phyloP scores from a whole-genome alignment of 306 rosid species.

The Betula pendula region DNA sequence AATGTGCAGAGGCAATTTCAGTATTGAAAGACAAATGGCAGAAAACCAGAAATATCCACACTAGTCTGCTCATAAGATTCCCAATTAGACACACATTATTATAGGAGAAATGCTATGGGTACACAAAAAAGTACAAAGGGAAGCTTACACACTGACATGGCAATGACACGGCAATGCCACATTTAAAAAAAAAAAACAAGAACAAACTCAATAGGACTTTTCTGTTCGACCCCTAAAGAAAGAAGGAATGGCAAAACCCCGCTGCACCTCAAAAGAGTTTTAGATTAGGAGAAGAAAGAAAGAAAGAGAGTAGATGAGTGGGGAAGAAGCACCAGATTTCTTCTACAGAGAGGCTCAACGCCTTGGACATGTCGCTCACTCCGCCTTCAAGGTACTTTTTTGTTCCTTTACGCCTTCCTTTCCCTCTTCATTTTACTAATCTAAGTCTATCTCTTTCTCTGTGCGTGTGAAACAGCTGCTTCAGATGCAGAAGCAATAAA shows the following conservation, averaged over 20 bases:
- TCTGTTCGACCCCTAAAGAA: no score
- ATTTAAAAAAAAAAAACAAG: no score
- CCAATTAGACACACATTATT: background rate
- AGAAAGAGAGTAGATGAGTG: conserved; percentile 48
- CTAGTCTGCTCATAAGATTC: no score
- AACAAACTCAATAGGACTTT: no score
- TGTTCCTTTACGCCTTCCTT: background rate
- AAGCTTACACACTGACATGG: no score
- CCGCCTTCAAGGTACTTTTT: conserved; percentile 67
- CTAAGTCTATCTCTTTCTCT: background rate
- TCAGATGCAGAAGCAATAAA: conserved; percentile 83
- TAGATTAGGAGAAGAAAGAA: background rate
- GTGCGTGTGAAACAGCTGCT: conserved; percentile 42
- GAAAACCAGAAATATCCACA: no score
- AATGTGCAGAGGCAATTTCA: background rate
- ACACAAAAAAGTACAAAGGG: no score
- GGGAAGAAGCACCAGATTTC: conserved; percentile 74
- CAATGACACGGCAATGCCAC: no score
- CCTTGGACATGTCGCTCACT: conserved; percentile 88
- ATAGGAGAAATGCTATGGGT: background rate
- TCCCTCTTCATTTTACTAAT: background rate
- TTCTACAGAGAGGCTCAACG: conserved; percentile 95
- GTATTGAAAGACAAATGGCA: background rate
- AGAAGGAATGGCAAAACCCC: no score
- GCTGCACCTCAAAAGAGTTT: background rate